Evolutionary conservation across 2,329 filamentous ascomycete species (phyloP).

Genomic region (Chrysosporium queenslandicum): DNA sequence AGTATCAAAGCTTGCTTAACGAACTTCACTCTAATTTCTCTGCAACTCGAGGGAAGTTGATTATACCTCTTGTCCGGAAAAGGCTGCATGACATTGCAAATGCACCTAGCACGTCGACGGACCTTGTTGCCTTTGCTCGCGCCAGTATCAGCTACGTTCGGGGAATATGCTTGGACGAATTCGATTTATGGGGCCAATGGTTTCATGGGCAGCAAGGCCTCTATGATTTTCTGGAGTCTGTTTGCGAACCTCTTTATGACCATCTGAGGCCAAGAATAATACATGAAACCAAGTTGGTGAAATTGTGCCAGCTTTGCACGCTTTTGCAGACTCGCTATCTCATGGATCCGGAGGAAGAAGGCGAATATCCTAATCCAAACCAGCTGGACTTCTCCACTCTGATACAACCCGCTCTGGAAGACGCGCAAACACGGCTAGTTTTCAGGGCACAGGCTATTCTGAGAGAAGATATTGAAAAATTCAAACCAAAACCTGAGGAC

Average conservation of each 20-base stretch:
- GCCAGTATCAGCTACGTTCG: constrained; percentile 56
- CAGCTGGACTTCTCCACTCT: constrained; percentile 53
- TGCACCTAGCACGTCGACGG: constrained; percentile 50
- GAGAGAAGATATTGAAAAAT: constrained; percentile 57
- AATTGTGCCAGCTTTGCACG: constrained; percentile 57
- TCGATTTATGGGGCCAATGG: constrained; percentile 58
- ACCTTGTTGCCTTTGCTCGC: constrained; percentile 55
- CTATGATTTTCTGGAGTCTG: constrained; percentile 56
- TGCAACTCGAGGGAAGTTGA: constrained; percentile 48
- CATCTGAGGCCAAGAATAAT: constrained; percentile 55
- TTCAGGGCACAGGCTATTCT: constrained; percentile 55
- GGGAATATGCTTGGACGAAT: constrained; percentile 57
- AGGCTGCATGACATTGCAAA: constrained; percentile 48
- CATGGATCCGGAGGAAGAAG: constrained; percentile 48
- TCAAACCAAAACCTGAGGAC: constrained; percentile 55
- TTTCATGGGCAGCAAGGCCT: constrained; percentile 53
- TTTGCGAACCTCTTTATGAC: constrained; percentile 59
- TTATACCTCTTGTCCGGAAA: constrained; percentile 53
- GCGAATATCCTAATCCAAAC: constrained; percentile 39
- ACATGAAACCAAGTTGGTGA: constrained; percentile 56
- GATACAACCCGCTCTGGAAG: constrained; percentile 56
- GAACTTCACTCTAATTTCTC: constrained; percentile 56
- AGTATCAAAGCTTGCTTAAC: constrained; percentile 57
- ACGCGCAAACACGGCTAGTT: constrained; percentile 56
- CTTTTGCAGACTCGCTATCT: constrained; percentile 57